Evolutionary conservation across 345 rosid species (phyloP), one percentile per base, ranked within the genome.

Genomic region (Barbarea vulgaris): DNA sequence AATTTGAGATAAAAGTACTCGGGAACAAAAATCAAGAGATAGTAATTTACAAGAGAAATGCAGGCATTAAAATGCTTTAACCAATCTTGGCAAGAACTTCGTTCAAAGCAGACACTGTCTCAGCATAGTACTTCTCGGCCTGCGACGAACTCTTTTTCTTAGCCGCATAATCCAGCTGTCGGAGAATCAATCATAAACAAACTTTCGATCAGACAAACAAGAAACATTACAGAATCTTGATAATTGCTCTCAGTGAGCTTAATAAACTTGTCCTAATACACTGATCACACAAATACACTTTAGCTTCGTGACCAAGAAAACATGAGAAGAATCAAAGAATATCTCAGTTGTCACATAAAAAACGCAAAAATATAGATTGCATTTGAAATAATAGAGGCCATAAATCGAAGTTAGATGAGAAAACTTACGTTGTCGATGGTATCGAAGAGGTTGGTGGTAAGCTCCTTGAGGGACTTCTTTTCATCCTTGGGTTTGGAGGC

Each of bases 51-150:
- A 76, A 61, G 50, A 27, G 22, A 52, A 75, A 57, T 46, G 9
- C 52, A 44, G 37, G 47, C n/a, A 51, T 19, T 9, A 9, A 51
- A 75, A 15, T 59, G n/a, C 73, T n/a, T 85, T 81, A 94, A 61
- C 98, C 98, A 80, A 94, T 86, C 83, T 91, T 90, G 78, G 93
- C 84, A 78, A 91, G 87, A 76, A 94, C 95, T 72, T 89, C 89
- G 77, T 89, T 90, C 70, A 94, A 78, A 70, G 79, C 17, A 78
- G 98, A 82, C 37, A 88, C 89, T 0, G 98, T 89, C 84, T 85
- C 81, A 1, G 88, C 81, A 70, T 91, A 94, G 75, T 85, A 91
- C 81, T 91, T 94, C 86, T 94, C 93, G 66, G 98, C 98, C 51
- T 88, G 81, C 2, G 91, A 70, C 56, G 79, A 55, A 91, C 88